phyloP scores from a whole-genome alignment of 108 stramenopile species.

The Chaetoceros tenuissimus region DNA sequence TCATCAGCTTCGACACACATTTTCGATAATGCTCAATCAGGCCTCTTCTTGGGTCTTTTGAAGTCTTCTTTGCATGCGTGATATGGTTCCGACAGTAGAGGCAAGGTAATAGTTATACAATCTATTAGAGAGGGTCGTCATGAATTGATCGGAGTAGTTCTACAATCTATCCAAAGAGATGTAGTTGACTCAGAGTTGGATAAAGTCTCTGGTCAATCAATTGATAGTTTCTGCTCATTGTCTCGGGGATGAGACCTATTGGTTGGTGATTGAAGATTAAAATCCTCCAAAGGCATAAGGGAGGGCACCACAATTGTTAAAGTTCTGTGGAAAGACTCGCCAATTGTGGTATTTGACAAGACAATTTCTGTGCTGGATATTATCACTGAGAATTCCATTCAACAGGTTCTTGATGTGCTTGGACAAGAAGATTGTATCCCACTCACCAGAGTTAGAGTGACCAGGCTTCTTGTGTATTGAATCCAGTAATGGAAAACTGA shows the following conservation, averaged over 20 bases:
- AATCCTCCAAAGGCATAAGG: slow-evolving; percentile 67
- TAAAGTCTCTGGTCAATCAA: slow-evolving; percentile 71
- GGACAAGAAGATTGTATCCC: no score
- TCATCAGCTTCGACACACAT: no score
- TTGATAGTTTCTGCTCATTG: slow-evolving; percentile 68
- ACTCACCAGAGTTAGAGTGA: no score
- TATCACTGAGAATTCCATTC: slow-evolving; percentile 82
- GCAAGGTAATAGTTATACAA: slow-evolving; percentile 40
- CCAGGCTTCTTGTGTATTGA: no score
- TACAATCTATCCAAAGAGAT: slow-evolving; percentile 70
- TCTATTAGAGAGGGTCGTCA: slow-evolving; percentile 69
- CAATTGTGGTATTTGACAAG: slow-evolving; percentile 61
- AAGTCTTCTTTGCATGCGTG: no score
- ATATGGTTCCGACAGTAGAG: no score
- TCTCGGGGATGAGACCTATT: slow-evolving; percentile 87
- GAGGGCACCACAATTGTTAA: slow-evolving; percentile 76
- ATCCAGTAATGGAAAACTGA: no score
- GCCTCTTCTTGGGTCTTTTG: no score
- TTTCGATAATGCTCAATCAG: no score
- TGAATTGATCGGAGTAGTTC: slow-evolving; percentile 86
- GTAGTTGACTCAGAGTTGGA: slow-evolving; percentile 65
- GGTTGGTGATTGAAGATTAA: slow-evolving; percentile 95
- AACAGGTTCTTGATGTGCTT: slow-evolving; percentile 92
- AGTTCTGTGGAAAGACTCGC: slow-evolving; percentile 90
- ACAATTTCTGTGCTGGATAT: slow-evolving; percentile 61